Evolutionary conservation across 1,284 basidiomycete genomes (phyloP).

Genomic region (Ceratobasidium theobromae): DNA sequence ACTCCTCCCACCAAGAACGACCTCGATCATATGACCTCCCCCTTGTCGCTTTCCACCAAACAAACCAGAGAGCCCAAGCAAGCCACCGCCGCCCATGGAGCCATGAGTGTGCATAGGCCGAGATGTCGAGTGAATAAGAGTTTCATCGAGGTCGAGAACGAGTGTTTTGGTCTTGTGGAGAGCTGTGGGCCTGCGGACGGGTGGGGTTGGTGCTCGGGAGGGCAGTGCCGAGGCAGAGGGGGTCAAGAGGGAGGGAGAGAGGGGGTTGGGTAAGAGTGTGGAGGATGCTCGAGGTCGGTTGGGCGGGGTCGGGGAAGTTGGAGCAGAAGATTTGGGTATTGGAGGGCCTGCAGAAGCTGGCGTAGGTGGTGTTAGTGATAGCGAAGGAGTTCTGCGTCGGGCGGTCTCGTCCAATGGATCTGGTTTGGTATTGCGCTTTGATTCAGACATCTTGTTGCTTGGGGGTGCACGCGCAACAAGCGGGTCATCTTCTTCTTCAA

Average conservation of each 20-base stretch:
- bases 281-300: constrained; percentile 31
- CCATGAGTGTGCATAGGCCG: constrained; percentile 51
- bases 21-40: constrained; percentile 92
- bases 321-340: not conserved
- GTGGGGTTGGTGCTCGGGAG: constrained; percentile 54
- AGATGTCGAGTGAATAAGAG: constrained; percentile 95
- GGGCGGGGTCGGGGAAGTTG: constrained; percentile 37
- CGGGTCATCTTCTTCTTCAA: constrained; percentile 43
- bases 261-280: constrained; percentile 40
- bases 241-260: constrained; percentile 43
- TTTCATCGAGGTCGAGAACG: constrained; percentile 96
- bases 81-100: constrained; percentile 46
- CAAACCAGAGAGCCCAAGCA: constrained; percentile 44
- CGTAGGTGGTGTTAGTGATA: too few species aligned
- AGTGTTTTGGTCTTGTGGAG: constrained; percentile 87
- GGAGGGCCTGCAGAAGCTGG: too few species aligned
- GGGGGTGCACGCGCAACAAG: constrained; percentile 32
- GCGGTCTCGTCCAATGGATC: too few species aligned
- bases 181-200: constrained; percentile 56
- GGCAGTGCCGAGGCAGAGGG: constrained; percentile 35
- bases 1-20: constrained; percentile 83
- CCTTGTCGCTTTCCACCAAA: constrained; percentile 58
- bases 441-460: not conserved
- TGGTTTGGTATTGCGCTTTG: too few species aligned
- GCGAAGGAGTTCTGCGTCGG: too few species aligned